Conservation (phyloP, 2,329 filamentous ascomycete species). For the Magnaporthales sp. region DNA sequence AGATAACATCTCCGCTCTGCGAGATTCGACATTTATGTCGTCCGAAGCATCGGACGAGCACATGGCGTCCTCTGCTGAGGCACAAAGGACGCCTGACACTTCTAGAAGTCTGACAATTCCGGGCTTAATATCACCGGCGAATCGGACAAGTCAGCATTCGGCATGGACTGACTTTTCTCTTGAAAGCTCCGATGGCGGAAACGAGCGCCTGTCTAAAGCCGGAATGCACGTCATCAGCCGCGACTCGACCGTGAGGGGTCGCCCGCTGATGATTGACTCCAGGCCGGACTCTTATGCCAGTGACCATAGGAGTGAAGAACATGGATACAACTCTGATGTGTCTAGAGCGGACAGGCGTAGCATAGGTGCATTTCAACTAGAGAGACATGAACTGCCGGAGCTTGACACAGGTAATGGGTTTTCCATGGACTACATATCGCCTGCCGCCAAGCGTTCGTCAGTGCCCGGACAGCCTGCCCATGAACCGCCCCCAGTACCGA, state of each 20-base stretch:
- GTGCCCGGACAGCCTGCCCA: constrained; percentile 33
- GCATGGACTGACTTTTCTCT: constrained; percentile 54
- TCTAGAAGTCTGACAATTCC: constrained; percentile 40
- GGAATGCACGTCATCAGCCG: constrained; percentile 5
- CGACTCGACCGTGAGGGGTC: constrained; percentile 4
- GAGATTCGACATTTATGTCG: constrained; percentile 21
- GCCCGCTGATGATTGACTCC: constrained; percentile 14
- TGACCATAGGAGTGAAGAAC: constrained; percentile 13
- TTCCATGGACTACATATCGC: constrained; percentile 34
- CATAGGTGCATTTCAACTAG: not conserved
- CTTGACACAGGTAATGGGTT: constrained; percentile 43
- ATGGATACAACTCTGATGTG: constrained; percentile 7
- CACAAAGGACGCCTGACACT: constrained; percentile 25
- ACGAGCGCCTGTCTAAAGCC: constrained; percentile 10
- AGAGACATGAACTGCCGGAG: constrained; percentile 36
- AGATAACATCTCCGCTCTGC: constrained; percentile 23
- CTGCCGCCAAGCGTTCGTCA: not conserved
- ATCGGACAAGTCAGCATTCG: constrained; percentile 45
- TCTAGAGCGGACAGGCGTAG: not conserved
- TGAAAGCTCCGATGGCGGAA: constrained; percentile 38
- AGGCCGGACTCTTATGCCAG: constrained; percentile 19
- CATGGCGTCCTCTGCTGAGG: constrained; percentile 15
- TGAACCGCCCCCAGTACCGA: constrained; percentile 40
- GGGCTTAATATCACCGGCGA: constrained; percentile 28
- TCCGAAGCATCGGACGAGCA: constrained; percentile 22